Conservation (phyloP, 306 rosid species). For the Gastrolobium villosum region DNA sequence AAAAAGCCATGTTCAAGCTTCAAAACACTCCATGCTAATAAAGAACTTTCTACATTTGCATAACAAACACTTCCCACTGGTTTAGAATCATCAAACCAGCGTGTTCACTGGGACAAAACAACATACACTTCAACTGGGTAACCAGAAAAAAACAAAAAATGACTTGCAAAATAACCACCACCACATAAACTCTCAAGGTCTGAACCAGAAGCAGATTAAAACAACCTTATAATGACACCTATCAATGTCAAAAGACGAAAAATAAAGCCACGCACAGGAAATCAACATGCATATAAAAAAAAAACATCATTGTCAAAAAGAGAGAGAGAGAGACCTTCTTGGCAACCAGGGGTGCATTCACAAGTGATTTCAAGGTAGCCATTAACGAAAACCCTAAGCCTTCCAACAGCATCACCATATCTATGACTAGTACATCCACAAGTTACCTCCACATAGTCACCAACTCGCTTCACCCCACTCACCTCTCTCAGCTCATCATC, state of each 20-base stretch:
- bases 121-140: conserved; percentile 62
- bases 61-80: conserved; percentile 24
- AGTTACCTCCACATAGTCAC: conserved; percentile 83
- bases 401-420: conserved; percentile 97
- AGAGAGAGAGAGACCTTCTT: conserved; percentile 79
- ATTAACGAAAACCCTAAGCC: conserved; percentile 97
- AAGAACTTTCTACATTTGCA: conserved; percentile 37
- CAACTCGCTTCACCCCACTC: conserved; percentile 79
- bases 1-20: conserved; percentile 45
- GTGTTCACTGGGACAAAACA: conserved; percentile 72
- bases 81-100: conserved; percentile 2
- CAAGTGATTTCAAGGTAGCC: conserved; percentile 91
- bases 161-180: too few species aligned
- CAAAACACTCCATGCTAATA: conserved; percentile 43
- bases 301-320: conserved; percentile 33
- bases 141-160: conserved; percentile 39
- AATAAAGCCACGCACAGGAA: background rate
- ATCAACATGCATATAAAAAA: conserved; percentile 51
- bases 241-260: conserved; percentile 66
- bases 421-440: conserved; percentile 98
- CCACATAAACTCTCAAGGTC: conserved; percentile 35
- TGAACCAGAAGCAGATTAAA: too few species aligned
- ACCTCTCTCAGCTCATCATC: conserved; percentile 92
- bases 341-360: conserved; percentile 99
- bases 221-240: too few species aligned